Evolutionary conservation across 495 filamentous ascomycete species (phyloP), one percentile per base, ranked within the genome.

Genomic region (Cercophora scortea): DNA sequence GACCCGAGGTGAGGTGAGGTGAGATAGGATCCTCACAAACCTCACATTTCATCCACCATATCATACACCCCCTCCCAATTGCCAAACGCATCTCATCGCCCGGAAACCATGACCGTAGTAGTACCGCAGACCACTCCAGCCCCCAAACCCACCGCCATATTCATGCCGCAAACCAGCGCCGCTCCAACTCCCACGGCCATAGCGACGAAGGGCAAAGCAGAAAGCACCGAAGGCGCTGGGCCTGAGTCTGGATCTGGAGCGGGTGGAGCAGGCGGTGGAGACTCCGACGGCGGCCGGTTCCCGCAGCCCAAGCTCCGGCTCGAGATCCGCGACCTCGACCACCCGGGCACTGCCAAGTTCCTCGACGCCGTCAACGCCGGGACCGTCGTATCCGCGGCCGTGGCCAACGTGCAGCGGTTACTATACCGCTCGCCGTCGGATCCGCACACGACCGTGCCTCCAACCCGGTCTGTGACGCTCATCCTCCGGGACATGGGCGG

Each of bases 381-480:
- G 56, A 69, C 73, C 10, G 74, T 84, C 10, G 64, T 95, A 5
- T 71, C 78, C 36, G 68, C 66, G 2, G 80, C 84, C 36, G 78
- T 95, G n/a, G 49, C 71, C 12, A 71, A 75, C 53, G 88, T 95
- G 19, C 73, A 90, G 48, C 63, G 71, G 48, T 74, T 76, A 33
- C 76, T 91, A 34, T 91, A 89, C 67, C 47, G 49, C 13, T 78
- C 68, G 41, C 70, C 63, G 42, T 55, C 60, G 9, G 69, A 65
- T 40, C 55, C 59, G 13, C 59, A 69, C 9, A 74, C 73, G 0
- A 69, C 57, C 15, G 63, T 68, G 11, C 75, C 77, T 32, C 64
- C 69, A 0, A 76, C 74, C 8, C 85, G 90, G 40, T 93, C 88
- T 16, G 81, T 97, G n/a, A 96, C 90, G 0, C 65, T 97, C n/a